phyloP scores from a whole-genome alignment of 2,329 filamentous ascomycete genomes.

The Nothophoma quercina region DNA sequence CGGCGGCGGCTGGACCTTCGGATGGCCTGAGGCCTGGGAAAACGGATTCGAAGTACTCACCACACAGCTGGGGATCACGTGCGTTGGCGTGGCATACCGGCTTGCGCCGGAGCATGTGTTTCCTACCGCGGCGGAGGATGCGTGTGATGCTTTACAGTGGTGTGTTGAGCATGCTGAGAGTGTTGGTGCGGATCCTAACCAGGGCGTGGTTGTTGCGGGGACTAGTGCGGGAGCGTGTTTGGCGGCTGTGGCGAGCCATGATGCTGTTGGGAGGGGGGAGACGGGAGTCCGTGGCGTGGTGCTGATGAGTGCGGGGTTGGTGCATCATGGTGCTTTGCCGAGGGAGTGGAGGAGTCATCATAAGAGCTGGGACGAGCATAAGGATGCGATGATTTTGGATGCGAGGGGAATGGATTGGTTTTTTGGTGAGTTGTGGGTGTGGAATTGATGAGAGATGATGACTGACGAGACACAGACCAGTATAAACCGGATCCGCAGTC shows the following conservation, averaged over 20 bases:
- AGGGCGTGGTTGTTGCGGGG: constrained; percentile 28
- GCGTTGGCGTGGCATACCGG: not conserved
- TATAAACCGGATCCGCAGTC: constrained; percentile 44
- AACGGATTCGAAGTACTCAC: not conserved
- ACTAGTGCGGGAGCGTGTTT: constrained; percentile 27
- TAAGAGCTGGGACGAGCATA: constrained; percentile 24
- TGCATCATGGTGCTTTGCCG: constrained; percentile 23
- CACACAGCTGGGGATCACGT: not conserved
- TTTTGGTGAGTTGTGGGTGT: constrained; percentile 11
- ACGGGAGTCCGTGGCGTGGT: constrained; percentile 27
- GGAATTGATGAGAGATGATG: not conserved
- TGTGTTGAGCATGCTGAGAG: constrained; percentile 18
- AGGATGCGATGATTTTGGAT: constrained; percentile 25
- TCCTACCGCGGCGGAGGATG: constrained; percentile 17
- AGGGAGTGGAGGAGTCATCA: constrained; percentile 22
- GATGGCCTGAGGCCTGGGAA: not conserved
- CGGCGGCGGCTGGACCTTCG: not conserved
- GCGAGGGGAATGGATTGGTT: constrained; percentile 17
- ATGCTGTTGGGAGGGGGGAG: constrained; percentile 23
- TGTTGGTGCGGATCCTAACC: constrained; percentile 17
- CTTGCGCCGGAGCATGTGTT: not conserved
- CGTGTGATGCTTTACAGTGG: constrained; percentile 23
- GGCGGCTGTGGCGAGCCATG: constrained; percentile 22
- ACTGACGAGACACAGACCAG: constrained; percentile 15
- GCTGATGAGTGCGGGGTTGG: constrained; percentile 16